Evolutionary conservation across 352 stramenopile genomes (phyloP).

Genomic region (Phytophthora citrophthora): DNA sequence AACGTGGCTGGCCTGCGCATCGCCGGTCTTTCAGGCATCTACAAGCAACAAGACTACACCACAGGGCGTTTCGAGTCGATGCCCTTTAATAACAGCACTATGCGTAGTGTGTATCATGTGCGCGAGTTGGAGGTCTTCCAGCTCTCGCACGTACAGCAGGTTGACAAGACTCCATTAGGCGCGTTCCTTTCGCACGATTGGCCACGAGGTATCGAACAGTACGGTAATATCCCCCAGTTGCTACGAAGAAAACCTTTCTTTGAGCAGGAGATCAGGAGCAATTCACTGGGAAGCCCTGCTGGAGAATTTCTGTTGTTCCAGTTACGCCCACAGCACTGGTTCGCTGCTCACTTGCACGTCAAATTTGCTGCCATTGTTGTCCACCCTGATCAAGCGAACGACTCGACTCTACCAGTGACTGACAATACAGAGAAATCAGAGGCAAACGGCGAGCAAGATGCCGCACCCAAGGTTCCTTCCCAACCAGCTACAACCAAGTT

Average conservation of each 20-base stretch:
- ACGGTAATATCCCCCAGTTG: constrained; percentile 92
- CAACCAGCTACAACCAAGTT: constrained; percentile 43
- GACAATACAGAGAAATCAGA: constrained; percentile 2
- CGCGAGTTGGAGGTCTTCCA: constrained; percentile 94
- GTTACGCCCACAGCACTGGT: constrained; percentile 96
- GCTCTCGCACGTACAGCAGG: constrained; percentile 80
- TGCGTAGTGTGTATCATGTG: constrained; percentile 97
- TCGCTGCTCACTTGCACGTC: constrained; percentile 98
- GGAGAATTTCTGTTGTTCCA: constrained; percentile 92
- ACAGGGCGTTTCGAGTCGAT: constrained; percentile 89
- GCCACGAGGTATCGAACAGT: constrained; percentile 96
- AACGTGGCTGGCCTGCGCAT: constrained; percentile 94
- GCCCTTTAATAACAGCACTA: constrained; percentile 73
- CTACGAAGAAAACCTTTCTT: constrained; percentile 96
- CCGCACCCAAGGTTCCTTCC: constrained; percentile 5
- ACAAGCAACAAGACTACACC: constrained; percentile 93
- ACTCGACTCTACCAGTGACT: not conserved
- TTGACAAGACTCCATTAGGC: constrained; percentile 68
- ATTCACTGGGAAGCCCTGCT: constrained; percentile 94
- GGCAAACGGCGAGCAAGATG: constrained; percentile 6
- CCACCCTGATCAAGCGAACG: constrained; percentile 53
- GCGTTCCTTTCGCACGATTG: constrained; percentile 99
- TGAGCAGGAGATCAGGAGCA: constrained; percentile 92
- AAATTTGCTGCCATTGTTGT: constrained; percentile 97
- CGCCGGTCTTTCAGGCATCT: constrained; percentile 98